Base-by-base conservation (phyloP, 163 green algal genomes). In the Picocystis sp. region DNA sequence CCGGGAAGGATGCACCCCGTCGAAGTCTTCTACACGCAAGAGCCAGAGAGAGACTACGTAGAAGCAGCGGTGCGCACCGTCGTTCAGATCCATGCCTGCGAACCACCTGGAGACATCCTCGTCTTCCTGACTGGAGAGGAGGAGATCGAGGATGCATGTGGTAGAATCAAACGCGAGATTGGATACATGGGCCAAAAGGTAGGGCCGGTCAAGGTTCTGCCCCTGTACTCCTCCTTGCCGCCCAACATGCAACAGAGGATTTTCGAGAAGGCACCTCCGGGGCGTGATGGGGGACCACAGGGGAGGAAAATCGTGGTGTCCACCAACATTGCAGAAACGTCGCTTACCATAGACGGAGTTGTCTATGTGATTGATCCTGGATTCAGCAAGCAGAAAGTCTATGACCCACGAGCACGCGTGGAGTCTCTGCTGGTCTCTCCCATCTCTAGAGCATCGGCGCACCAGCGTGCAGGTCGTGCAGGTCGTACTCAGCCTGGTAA, bases 351-450 rank as follows among this genome's bases (percentile, higher is more conserved):
- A 23, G 90, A 99, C 57, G 90, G 90, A 58, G 95, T 99, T 58
- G 88, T 99, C 25, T 99, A 94, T 57, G 91, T 99, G n/a, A 94
- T 99, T 23, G 91, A 99, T 65, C 91, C 91, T 3, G 91, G 91
- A 12, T 99, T 99, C 66, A 73, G 86, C 45, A 99, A 99, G 74
- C 90, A 99, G 60, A 99, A 99, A 80, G 85, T 98, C 43, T 99
- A 97, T 75, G 97, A 99, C 72, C 90, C 90, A 10, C 77, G 90
- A 58, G 87, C 93, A 55, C 74, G 90, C 0, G 90, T 99, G 21
- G 90, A 99, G 76, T 89, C 73, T 2, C 76, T 99, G 60, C 78
- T 99, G 3, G 90, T 99, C 25, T 96, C 88, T 21, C 90, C 90
- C 47, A 99, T 99, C 63, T 92, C 76, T 13, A 71, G 85, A 62